Evolutionary conservation across 495 filamentous ascomycete species (phyloP).

Genomic region (Friedmanniomyces endolithicus): DNA sequence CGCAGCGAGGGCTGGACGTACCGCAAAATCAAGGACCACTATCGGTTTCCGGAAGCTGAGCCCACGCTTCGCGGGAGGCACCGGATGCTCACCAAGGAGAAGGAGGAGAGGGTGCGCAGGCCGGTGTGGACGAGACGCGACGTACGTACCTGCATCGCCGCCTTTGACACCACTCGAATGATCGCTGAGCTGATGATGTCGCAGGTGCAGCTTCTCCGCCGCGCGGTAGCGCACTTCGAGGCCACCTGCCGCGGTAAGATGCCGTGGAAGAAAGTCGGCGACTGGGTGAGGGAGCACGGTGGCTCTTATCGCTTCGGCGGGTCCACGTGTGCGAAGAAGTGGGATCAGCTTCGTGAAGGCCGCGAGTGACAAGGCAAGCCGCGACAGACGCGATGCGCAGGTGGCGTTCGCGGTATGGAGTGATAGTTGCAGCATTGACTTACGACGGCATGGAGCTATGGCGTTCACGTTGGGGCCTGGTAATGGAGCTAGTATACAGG

Average conservation of each 20-base stretch:
- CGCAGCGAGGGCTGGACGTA: constrained; percentile 63
- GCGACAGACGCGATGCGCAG: background rate
- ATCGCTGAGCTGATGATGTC: background rate
- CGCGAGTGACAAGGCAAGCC: background rate
- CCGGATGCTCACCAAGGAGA: constrained; percentile 65
- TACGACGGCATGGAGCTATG: too few species aligned
- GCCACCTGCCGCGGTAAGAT: constrained; percentile 35
- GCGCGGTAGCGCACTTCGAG: background rate
- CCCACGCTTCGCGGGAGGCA: constrained; percentile 75
- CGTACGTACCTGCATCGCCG: constrained; percentile 59
- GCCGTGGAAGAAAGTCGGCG: constrained; percentile 71
- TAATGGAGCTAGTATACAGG: background rate
- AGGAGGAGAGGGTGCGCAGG: constrained; percentile 59
- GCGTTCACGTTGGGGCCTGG: background rate
- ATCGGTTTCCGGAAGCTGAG: constrained; percentile 64
- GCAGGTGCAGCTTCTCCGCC: constrained; percentile 12
- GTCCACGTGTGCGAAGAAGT: constrained; percentile 81
- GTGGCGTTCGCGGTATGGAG: background rate
- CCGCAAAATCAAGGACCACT: constrained; percentile 56
- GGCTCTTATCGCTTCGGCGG: constrained; percentile 78
- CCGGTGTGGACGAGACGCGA: constrained; percentile 66
- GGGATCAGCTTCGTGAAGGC: constrained; percentile 24
- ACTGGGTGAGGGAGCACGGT: constrained; percentile 57
- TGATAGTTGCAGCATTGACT: background rate
- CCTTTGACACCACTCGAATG: too few species aligned